A percentile compares a stretch with the other conserved stretches of the same genome.
These are phyloP conservation scores for Hypoxylon sp. DNA, from an alignment of 2,329 filamentous ascomycete genomes.

Conservation along the genomic window DNA sequence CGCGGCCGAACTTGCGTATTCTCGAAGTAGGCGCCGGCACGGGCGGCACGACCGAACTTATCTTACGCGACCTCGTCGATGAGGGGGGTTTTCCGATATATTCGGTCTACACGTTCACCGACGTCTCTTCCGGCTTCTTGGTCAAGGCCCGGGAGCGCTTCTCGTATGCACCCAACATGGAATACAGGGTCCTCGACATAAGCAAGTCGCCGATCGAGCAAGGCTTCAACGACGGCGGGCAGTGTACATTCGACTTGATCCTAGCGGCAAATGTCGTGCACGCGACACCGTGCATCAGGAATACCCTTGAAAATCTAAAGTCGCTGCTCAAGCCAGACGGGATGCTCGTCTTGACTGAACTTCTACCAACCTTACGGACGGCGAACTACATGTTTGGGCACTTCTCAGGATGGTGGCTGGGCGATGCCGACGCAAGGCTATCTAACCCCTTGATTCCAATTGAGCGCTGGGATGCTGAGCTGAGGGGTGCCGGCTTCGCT, in stretches of 20 bases:
- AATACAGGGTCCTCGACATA: constrained; percentile 45
- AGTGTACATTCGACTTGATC: constrained; percentile 37
- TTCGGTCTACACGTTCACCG: constrained; percentile 39
- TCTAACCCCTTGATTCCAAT: constrained; percentile 41
- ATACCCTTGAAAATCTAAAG: constrained; percentile 38
- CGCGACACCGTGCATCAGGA: constrained; percentile 36
- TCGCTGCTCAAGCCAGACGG: constrained; percentile 45
- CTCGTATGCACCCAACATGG: constrained; percentile 36
- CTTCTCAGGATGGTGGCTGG: constrained; percentile 50
- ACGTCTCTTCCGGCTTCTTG: constrained; percentile 43
- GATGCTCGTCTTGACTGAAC: constrained; percentile 44
- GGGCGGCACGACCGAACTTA: constrained; percentile 40
- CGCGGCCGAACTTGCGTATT: constrained; percentile 28
- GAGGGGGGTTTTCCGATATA: constrained; percentile 35
- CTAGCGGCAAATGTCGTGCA: constrained; percentile 43
- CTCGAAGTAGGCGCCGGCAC: constrained; percentile 43
- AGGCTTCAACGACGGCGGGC: constrained; percentile 39
- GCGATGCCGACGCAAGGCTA: constrained; percentile 41
- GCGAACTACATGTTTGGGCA: constrained; percentile 46
- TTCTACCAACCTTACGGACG: constrained; percentile 36
- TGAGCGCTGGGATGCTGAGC: constrained; percentile 42
- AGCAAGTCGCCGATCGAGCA: constrained; percentile 41
- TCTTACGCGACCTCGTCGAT: constrained; percentile 35
- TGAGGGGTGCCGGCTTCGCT: constrained; percentile 40
- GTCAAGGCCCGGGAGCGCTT: constrained; percentile 40